These are phyloP conservation scores for Flammula alnicola DNA, from an alignment of 1,284 basidiomycete species.

Conservation along the genomic window DNA sequence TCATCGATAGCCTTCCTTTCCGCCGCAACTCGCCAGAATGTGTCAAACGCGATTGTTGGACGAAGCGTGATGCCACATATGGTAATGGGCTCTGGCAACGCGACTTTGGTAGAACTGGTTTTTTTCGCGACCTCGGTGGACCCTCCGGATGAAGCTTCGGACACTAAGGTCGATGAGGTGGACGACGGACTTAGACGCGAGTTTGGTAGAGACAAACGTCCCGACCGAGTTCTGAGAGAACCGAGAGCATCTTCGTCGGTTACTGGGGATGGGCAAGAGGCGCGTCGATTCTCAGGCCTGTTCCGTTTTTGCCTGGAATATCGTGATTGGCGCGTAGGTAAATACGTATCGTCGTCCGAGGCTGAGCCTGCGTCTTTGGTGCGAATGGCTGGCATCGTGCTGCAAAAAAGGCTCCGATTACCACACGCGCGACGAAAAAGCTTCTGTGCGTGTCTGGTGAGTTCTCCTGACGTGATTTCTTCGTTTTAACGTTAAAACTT, in stretches of 20 bases:
- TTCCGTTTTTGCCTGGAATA: background rate
- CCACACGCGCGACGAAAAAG: background rate
- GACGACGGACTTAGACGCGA: constrained; percentile 2
- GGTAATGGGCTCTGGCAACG: constrained; percentile 29
- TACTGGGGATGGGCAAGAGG: constrained; percentile 3
- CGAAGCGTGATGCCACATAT: constrained; percentile 41
- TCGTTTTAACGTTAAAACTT: background rate
- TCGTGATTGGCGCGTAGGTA: background rate
- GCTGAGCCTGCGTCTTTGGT: constrained; percentile 2
- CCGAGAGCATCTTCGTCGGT: background rate
- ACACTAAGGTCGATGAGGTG: background rate
- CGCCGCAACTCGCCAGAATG: constrained; percentile 59
- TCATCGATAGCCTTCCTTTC: constrained; percentile 62
- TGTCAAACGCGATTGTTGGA: constrained; percentile 59
- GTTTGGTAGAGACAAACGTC: background rate
- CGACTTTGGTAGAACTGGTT: background rate
- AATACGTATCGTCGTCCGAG: constrained; percentile 1
- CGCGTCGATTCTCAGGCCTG: constrained; percentile 2
- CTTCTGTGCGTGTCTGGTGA: background rate
- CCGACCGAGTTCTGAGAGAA: background rate
- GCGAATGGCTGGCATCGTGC: constrained; percentile 12
- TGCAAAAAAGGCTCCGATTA: constrained; percentile 2
- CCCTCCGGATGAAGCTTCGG: background rate
- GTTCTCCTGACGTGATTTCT: background rate
- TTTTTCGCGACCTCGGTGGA: background rate